Percentiles rank a stretch among this genome's conserved stretches.
Conservation (phyloP, 345 rosid genomes). For the Sonneratia caseolaris region DNA sequence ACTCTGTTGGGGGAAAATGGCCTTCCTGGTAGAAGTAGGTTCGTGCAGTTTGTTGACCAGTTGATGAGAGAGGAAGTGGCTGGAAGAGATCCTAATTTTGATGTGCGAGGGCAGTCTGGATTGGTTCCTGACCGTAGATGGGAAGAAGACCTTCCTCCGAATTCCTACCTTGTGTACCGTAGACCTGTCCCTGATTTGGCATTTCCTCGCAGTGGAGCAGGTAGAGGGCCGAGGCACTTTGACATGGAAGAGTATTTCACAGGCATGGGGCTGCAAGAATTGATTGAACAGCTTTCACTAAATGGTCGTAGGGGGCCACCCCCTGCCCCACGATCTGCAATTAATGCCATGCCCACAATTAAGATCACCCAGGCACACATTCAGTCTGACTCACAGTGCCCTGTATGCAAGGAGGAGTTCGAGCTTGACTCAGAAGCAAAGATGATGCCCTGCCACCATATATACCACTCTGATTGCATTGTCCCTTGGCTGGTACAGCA, state of each 20-base stretch:
- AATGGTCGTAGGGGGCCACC: conserved; percentile 24
- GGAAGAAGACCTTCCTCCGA: not conserved
- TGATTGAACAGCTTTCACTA: conserved; percentile 27
- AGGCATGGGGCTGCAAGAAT: conserved; percentile 26
- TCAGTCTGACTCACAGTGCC: conserved; percentile 29
- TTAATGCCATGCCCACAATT: conserved; percentile 29
- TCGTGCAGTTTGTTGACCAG: conserved; percentile 6
- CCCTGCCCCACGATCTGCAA: conserved; percentile 28
- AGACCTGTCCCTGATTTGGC: not conserved
- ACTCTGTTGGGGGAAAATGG: conserved; percentile 7
- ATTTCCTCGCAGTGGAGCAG: not conserved
- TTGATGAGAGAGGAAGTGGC: conserved; percentile 9
- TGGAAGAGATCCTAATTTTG: conserved; percentile 12
- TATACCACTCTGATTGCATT: conserved; percentile 35
- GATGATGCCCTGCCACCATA: conserved; percentile 36
- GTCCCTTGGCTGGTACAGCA: conserved; percentile 38
- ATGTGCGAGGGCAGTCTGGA: conserved; percentile 12
- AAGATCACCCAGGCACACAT: conserved; percentile 28
- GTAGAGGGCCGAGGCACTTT: conserved; percentile 2
- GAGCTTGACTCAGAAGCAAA: conserved; percentile 30
- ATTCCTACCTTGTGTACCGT: not conserved
- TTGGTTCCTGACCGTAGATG: conserved; percentile 1
- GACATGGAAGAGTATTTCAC: conserved; percentile 15
- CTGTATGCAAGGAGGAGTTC: conserved; percentile 38
- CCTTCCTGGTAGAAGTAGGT: conserved; percentile 5